Base-by-base conservation (phyloP, 495 filamentous ascomycete genomes). In the Podospora australis region DNA sequence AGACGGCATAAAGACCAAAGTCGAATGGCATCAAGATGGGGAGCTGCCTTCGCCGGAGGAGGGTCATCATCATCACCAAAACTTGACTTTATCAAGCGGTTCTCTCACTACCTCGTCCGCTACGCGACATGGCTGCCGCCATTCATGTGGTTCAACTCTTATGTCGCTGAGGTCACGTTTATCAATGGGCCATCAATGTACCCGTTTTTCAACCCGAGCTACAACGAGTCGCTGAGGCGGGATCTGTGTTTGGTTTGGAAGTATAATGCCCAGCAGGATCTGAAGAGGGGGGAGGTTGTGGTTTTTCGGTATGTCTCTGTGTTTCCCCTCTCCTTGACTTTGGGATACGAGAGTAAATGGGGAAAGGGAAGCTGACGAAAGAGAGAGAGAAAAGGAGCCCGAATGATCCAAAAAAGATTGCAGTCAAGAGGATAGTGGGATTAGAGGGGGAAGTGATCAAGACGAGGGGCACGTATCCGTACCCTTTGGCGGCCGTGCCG, bases 171-270 rank as follows among this genome's bases (percentile, higher is more conserved):
- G 50, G 52, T 84, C 22, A 79, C 80, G 55, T 72, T 72, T 67
- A 80, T 89, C 53, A 70, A 66, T 22, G 87, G 87, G 2, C 70
- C 78, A 17, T 85, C 80, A 13, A 91, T 91, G 87, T 87, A 83
- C 45, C 87, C 87, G 0, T 84, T 79, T 62, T 58, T 91, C 9
- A 89, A 89, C 52, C 70, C 80, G 32, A 73, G 81, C 39, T 82
- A 68, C 59, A 72, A 82, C 32, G 64, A 75, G 52, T 77, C 71
- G 39, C 69, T 78, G 19, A 71, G 72, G 20, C 59, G 74, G 50
- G 77, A 80, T 43, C n/a, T 78, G 65, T 73, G 72, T 55, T 56
- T 75, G 48, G 71, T 72, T 16, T 72, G 64, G 42, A 80, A 78
- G 57, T 58, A 63, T 49, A 69, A 70, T 48, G 64, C 73, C 43